phyloP scores from a whole-genome alignment of 192 early-diverging fungal genomes.

The Coemansia sp. region DNA sequence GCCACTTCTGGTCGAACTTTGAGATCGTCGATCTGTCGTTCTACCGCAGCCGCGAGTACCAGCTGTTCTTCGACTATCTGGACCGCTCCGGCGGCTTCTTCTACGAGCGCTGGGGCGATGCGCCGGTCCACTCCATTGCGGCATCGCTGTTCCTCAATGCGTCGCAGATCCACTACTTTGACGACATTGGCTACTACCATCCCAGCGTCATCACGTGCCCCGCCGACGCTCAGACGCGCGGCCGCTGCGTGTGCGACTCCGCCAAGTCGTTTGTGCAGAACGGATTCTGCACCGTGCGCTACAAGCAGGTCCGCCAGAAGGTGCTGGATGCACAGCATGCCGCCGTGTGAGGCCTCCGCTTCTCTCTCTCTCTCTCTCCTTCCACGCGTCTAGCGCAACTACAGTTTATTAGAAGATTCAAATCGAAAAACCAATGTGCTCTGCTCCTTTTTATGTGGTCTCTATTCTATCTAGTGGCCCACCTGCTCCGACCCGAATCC shows the following conservation, averaged over 20 bases:
- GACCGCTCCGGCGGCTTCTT: constrained; percentile 81
- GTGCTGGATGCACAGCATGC: neutral
- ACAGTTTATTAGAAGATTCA: neutral
- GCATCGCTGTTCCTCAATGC: constrained; percentile 56
- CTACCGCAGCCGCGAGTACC: constrained; percentile 58
- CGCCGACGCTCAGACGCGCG: neutral
- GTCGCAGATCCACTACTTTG: constrained; percentile 64
- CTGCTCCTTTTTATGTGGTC: neutral
- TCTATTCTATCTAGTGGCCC: constrained; percentile 17
- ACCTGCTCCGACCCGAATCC: constrained; percentile 50
- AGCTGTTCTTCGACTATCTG: constrained; percentile 65
- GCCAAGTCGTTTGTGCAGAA: constrained; percentile 14
- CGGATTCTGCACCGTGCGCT: constrained; percentile 9
- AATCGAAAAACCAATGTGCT: neutral
- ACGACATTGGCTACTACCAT: constrained; percentile 66
- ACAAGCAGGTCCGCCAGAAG: constrained; percentile 1
- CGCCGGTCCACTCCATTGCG: constrained; percentile 64
- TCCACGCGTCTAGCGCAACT: no score
- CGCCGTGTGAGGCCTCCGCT: no score
- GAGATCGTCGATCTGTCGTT: constrained; percentile 76
- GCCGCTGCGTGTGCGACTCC: constrained; percentile 10
- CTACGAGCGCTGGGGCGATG: constrained; percentile 70
- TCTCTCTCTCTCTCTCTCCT: no score
- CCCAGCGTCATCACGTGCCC: constrained; percentile 19
- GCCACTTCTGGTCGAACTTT: constrained; percentile 83